Conservation (phyloP, 2,329 filamentous ascomycete genomes). For the Fusarium albosuccineum region DNA sequence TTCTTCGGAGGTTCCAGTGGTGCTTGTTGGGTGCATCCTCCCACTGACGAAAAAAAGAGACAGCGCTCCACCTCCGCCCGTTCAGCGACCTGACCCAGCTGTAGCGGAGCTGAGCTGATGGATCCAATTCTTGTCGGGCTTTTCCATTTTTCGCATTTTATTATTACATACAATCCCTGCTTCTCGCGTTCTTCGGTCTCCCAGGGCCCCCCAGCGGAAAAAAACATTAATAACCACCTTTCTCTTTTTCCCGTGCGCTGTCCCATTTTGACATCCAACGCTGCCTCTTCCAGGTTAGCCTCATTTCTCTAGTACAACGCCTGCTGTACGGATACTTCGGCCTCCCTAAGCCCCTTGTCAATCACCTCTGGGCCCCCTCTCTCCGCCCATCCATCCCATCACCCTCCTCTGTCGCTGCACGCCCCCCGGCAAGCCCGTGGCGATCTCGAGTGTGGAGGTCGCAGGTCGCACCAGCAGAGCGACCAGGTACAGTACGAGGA, state of each 20-base stretch:
- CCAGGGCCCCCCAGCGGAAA: neutral
- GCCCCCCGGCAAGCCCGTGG: constrained; percentile 43
- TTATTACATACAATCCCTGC: neutral
- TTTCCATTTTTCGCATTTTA: neutral
- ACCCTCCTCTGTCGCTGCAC: constrained; percentile 31
- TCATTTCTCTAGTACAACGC: constrained; percentile 29
- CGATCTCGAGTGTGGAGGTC: constrained; percentile 47
- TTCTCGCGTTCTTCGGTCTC: neutral
- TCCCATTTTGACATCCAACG: constrained; percentile 32
- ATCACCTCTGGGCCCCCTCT: constrained; percentile 23
- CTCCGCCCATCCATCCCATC: constrained; percentile 10
- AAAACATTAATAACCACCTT: constrained; percentile 23
- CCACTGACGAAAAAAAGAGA: no score
- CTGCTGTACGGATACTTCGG: constrained; percentile 37
- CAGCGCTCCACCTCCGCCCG: constrained; percentile 23
- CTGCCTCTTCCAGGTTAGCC: constrained; percentile 33
- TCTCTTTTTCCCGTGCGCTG: constrained; percentile 23
- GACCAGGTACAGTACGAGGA: constrained; percentile 41
- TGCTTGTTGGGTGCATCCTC: no score
- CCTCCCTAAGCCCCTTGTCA: constrained; percentile 39
- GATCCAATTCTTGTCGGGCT: neutral
- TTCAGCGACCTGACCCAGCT: neutral
- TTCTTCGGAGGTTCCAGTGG: neutral
- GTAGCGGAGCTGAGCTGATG: neutral
- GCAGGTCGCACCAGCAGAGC: constrained; percentile 34